Evolutionary conservation across 1,139 yeast species (phyloP), one percentile per base, ranked within the genome.

Genomic region (Pichia norvegensis): DNA sequence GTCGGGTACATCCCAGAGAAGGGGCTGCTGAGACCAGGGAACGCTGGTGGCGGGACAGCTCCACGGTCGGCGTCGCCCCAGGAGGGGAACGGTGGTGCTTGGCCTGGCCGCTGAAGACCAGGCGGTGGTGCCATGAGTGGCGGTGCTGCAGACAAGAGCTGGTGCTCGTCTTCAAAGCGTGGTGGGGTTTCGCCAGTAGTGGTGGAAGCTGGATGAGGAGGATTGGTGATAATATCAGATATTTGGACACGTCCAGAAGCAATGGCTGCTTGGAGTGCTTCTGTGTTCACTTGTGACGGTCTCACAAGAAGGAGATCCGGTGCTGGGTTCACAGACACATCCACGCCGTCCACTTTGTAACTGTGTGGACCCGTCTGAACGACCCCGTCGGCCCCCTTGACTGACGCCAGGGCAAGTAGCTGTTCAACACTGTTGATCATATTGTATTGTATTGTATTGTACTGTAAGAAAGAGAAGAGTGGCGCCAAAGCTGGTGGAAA

Each of bases 41-140:
- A 33, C 13, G 38, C 17, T 14, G 27, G 25, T 20, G 25, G 25
- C 27, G 38, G 38, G 22, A 20, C 27, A 8, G 21, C 19, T 5
- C 35, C 35, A 19, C 76, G 62, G 56, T 78, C 84, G 22, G 67
- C 61, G 40, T 71, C 73, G 0, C 81, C 83, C 40, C 72, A 48
- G 21, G 25, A 29, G 21, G 36, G 21, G 23, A 16, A 10, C n/a
- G 14, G 31, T 27, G 31, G 31, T 14, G n/a, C n/a, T n/a, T 27
- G 14, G 3, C 2, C 5, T 10, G 31, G 31, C 6, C 13, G 21
- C 22, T 13, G 40, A 13, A 11, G n/a, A 33, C 22, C 40, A 13
- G 33, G 40, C 33, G 36, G 29, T 16, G 36, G 19, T 38, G 35
- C 21, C 33, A n/a, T 7, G 20, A 8, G 19, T 19, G 31, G 31